Evolutionary conservation across 1,139 yeast genomes (phyloP).

Genomic region (Yamadazyma triangularis): DNA sequence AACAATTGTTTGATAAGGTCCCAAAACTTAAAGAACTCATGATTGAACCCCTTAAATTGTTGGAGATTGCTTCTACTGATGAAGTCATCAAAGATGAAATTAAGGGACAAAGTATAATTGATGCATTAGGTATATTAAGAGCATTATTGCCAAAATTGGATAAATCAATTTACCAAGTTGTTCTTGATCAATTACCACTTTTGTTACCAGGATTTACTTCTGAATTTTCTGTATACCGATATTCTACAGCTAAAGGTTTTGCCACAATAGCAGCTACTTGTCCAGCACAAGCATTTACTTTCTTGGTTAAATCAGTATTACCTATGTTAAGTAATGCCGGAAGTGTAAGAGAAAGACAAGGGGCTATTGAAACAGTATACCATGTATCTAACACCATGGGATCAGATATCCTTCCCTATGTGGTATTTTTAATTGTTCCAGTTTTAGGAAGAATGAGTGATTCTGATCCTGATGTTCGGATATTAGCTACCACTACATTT

Average conservation of each 20-base stretch:
- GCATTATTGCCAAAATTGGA: slow-evolving; percentile 68
- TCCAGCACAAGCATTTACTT: slow-evolving; percentile 73
- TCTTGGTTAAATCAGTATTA: slow-evolving; percentile 69
- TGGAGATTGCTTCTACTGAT: slow-evolving; percentile 22
- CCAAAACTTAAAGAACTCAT: slow-evolving; percentile 68
- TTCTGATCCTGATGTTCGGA: slow-evolving; percentile 82
- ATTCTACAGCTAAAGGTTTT: slow-evolving; percentile 86
- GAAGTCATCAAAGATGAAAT: slow-evolving; percentile 40
- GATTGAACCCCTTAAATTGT: slow-evolving; percentile 56
- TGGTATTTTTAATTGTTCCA: slow-evolving; percentile 93
- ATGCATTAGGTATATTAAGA: slow-evolving; percentile 77
- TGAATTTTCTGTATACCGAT: slow-evolving; percentile 73
- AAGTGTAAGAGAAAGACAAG: slow-evolving; percentile 77
- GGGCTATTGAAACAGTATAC: slow-evolving; percentile 88
- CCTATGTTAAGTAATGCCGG: slow-evolving; percentile 83
- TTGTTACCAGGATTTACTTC: slow-evolving; percentile 65
- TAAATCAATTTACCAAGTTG: slow-evolving; percentile 41
- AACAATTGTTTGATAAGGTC: slow-evolving; percentile 50
- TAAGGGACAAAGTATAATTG: slow-evolving; percentile 79
- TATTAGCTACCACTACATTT: slow-evolving; percentile 91
- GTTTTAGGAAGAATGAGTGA: slow-evolving; percentile 98
- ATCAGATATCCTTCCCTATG: slow-evolving; percentile 83
- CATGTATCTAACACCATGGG: slow-evolving; percentile 88
- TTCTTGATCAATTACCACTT: slow-evolving; percentile 44
- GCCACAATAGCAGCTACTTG: slow-evolving; percentile 75